Evolutionary conservation across 257 asterid genomes (phyloP).

Genomic region (Agastache rugosa): DNA sequence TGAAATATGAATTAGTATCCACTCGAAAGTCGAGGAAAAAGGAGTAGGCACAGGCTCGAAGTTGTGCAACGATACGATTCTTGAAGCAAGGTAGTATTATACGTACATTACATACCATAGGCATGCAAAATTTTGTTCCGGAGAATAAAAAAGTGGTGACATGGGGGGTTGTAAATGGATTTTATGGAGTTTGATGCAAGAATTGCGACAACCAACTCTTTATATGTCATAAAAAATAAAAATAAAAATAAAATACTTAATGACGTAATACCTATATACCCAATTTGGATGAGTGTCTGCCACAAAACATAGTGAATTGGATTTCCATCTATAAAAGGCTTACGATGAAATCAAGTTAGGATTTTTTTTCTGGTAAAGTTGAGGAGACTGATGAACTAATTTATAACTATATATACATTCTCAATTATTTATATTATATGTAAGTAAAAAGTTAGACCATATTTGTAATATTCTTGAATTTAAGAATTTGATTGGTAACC

Average conservation of each 20-base stretch:
- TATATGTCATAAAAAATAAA: neutral
- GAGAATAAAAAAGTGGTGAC: neutral
- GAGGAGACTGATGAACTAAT: too few relatives aligned
- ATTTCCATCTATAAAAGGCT: neutral
- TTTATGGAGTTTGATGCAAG: neutral
- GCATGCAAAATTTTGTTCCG: too few relatives aligned
- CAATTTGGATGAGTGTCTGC: neutral
- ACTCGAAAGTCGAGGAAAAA: too few relatives aligned
- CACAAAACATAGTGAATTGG: neutral
- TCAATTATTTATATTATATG: neutral
- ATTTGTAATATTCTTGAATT: too few relatives aligned
- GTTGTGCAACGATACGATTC: too few relatives aligned
- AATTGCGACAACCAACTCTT: neutral
- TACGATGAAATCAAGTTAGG: neutral
- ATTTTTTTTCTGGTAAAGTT: neutral
- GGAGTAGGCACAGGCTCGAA: too few relatives aligned
- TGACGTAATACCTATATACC: neutral
- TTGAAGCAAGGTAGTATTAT: too few relatives aligned
- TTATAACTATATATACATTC: neutral
- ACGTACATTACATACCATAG: too few relatives aligned
- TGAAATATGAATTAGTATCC: too few relatives aligned
- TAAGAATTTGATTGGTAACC: too few relatives aligned
- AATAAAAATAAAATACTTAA: neutral
- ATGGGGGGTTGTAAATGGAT: neutral
- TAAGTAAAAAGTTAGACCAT: too few relatives aligned